These are phyloP conservation scores for Aciculoconidium aculeatum DNA, from an alignment of 805 yeast species.

Conservation along the genomic window DNA sequence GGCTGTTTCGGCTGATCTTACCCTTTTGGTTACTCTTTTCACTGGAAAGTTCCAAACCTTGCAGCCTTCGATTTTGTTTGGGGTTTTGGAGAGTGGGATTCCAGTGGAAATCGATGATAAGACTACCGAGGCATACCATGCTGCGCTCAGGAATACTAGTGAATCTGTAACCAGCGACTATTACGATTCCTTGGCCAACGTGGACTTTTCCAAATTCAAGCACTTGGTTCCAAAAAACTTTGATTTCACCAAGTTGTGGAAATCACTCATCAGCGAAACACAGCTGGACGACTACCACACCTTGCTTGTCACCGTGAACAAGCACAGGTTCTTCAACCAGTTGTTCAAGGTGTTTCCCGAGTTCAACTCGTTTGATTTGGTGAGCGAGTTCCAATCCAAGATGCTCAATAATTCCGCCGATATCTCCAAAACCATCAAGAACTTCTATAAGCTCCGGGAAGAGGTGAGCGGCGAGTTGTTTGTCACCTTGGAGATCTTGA, in stretches of 20 bases:
- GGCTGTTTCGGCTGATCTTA: no score
- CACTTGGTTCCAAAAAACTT: conserved; percentile 6
- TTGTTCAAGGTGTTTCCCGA: conserved; percentile 7
- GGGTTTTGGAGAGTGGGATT: conserved; percentile 12
- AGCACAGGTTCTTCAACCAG: conserved; percentile 24
- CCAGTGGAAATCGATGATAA: conserved; percentile 1
- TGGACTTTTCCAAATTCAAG: conserved; percentile 10
- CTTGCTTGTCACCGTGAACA: conserved; percentile 14
- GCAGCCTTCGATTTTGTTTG: no score
- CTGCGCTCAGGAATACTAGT: no score
- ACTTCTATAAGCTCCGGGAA: conserved; percentile 42
- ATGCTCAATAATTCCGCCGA: conserved; percentile 17
- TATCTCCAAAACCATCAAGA: conserved; percentile 17
- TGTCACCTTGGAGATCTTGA: conserved; percentile 7
- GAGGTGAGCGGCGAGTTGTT: conserved; percentile 28
- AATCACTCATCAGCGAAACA: conserved; percentile 10
- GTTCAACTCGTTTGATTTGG: conserved; percentile 1
- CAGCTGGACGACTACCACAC: conserved; percentile 16
- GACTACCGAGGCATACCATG: no score
- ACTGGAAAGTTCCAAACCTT: no score
- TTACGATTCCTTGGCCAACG: conserved; percentile 18
- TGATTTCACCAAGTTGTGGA: conserved; percentile 14
- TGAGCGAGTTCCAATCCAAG: conserved; percentile 10
- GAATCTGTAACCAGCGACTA: no score
- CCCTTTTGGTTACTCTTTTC: no score